Conservation (phyloP, 331 rosid species). For the Spiraea crenata region DNA sequence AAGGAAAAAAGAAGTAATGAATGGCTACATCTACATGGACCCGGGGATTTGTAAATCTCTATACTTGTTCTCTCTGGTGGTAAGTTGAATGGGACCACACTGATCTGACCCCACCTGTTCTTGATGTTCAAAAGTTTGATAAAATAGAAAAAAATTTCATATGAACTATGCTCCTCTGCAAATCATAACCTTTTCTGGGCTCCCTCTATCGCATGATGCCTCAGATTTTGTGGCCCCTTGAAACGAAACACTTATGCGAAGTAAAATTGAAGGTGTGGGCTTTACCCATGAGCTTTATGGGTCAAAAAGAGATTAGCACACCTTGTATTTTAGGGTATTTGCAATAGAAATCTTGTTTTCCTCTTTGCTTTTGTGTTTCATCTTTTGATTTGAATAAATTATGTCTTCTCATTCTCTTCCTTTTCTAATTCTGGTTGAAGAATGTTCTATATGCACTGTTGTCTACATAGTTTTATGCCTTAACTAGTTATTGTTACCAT, state of each 20-base stretch:
- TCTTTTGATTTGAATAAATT: neutral
- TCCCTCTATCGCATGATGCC: neutral
- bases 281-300: slow-evolving; percentile 6
- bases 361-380: neutral
- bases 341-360: neutral
- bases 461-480: neutral
- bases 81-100: slow-evolving; percentile 12
- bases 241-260: neutral
- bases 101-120: slow-evolving; percentile 4
- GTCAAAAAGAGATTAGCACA: slow-evolving; percentile 8
- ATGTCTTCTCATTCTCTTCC: neutral
- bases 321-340: neutral
- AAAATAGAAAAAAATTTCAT: neutral
- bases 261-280: neutral
- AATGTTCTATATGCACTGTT: neutral
- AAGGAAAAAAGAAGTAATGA: neutral
- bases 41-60: slow-evolving; percentile 3
- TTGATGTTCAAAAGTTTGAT: slow-evolving; percentile 6
- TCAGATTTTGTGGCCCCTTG: slow-evolving; percentile 26
- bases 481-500: neutral
- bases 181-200: slow-evolving; percentile 17
- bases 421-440: neutral
- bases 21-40: slow-evolving; percentile 6
- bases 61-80: slow-evolving; percentile 3
- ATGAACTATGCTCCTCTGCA: neutral